Percentiles rank a stretch among this genome's conserved stretches.
phyloP scores from a whole-genome alignment of 495 filamentous ascomycete species.

The Trichoderma asperelloides region DNA sequence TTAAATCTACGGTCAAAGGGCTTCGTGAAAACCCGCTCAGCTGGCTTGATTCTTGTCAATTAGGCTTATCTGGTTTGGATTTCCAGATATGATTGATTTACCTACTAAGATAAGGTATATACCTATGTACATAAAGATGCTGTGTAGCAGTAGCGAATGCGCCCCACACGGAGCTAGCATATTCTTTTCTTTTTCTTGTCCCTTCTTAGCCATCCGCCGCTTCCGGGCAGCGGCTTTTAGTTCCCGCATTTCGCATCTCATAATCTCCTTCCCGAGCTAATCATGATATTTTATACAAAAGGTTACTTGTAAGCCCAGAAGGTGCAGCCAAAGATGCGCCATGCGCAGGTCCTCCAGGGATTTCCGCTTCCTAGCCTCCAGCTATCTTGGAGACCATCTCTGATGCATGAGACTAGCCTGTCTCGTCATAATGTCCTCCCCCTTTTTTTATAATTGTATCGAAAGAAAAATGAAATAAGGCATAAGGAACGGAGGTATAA shows the following conservation, averaged over 20 bases:
- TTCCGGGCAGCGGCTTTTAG: background rate
- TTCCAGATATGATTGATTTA: no score
- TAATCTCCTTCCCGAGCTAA: background rate
- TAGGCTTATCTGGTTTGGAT: no score
- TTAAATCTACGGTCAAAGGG: no score
- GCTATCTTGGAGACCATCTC: background rate
- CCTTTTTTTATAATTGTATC: background rate
- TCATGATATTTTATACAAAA: background rate
- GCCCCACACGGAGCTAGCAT: background rate
- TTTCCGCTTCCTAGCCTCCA: background rate
- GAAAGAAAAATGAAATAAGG: background rate
- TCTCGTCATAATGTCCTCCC: background rate
- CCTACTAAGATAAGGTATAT: no score
- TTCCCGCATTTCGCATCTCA: slow-evolving; percentile 1
- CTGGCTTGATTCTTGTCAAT: no score
- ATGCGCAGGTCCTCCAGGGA: background rate
- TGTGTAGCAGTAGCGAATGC: background rate
- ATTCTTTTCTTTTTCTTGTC: background rate
- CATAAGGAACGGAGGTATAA: background rate
- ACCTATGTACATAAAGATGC: background rate
- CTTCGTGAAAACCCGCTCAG: no score
- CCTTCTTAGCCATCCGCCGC: slow-evolving; percentile 1
- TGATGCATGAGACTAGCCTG: background rate
- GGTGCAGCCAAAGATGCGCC: background rate
- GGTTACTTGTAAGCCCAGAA: background rate